phyloP scores from a whole-genome alignment of 2,329 filamentous ascomycete species.

The Dactylellina drechsleri region DNA sequence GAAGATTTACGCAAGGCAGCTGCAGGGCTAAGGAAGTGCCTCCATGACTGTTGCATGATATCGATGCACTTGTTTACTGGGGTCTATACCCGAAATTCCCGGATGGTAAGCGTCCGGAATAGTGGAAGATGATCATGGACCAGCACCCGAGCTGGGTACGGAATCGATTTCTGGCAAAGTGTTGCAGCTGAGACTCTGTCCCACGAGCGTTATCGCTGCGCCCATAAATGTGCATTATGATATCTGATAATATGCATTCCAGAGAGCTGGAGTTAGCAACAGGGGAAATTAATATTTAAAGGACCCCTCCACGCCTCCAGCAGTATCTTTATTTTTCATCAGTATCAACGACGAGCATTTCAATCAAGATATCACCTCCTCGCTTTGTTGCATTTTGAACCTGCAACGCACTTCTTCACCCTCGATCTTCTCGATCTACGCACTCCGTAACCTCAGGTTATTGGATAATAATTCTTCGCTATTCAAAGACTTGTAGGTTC shows the following conservation, averaged over 20 bases:
- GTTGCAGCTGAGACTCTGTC: background rate
- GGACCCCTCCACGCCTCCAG: conserved; percentile 14
- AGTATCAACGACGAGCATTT: conserved; percentile 19
- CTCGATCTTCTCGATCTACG: conserved; percentile 20
- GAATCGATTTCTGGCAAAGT: no score
- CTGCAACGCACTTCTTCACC: conserved; percentile 23
- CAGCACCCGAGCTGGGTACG: no score
- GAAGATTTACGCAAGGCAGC: conserved; percentile 1
- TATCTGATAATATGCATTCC: conserved; percentile 2
- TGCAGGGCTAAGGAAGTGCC: conserved; percentile 1
- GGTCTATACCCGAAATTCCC: conserved; percentile 42
- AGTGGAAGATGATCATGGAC: no score
- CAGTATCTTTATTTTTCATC: conserved; percentile 3
- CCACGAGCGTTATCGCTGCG: background rate
- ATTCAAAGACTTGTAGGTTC: background rate
- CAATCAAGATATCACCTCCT: background rate
- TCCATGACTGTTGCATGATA: conserved; percentile 28
- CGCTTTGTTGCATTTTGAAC: conserved; percentile 32
- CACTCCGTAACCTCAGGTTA: background rate
- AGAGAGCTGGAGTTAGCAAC: background rate
- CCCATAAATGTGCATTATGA: background rate
- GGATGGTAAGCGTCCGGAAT: background rate
- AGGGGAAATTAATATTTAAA: conserved; percentile 28
- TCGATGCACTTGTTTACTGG: conserved; percentile 37
- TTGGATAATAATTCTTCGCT: conserved; percentile 7